These are phyloP conservation scores for Ganoderma leucocontextum DNA, from an alignment of 1,284 basidiomycete species.

Conservation along the genomic window DNA sequence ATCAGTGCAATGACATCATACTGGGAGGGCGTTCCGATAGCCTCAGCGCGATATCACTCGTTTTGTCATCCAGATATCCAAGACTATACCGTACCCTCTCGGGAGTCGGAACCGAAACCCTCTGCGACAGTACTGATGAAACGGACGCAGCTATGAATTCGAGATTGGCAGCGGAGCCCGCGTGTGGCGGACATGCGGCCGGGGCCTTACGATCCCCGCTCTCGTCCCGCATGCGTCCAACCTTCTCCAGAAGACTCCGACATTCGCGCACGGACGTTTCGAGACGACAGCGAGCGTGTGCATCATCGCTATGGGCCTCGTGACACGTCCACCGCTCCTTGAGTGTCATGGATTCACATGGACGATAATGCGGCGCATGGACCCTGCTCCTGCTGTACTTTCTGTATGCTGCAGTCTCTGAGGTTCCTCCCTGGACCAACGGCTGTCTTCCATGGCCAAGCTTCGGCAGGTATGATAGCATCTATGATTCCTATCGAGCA, in stretches of 20 bases:
- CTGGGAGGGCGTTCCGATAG: neutral
- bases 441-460: neutral
- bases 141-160: neutral
- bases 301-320: neutral
- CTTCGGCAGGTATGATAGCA: neutral
- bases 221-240: neutral
- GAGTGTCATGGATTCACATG: neutral
- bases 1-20: neutral
- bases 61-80: neutral
- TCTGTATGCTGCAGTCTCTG: neutral
- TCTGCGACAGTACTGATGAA: neutral
- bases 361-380: neutral
- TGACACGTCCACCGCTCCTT: neutral
- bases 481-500: neutral
- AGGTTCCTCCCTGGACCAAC: neutral
- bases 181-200: neutral
- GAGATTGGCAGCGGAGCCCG: neutral
- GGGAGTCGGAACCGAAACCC: neutral
- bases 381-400: neutral
- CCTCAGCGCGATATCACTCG: neutral
- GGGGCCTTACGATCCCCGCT: conserved; percentile 3
- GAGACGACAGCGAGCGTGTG: neutral
- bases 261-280: neutral
- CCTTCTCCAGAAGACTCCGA: neutral
- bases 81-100: neutral